These are phyloP conservation scores for Celoporthe dispersa DNA, from an alignment of 2,329 filamentous ascomycete genomes.

Conservation along the genomic window DNA sequence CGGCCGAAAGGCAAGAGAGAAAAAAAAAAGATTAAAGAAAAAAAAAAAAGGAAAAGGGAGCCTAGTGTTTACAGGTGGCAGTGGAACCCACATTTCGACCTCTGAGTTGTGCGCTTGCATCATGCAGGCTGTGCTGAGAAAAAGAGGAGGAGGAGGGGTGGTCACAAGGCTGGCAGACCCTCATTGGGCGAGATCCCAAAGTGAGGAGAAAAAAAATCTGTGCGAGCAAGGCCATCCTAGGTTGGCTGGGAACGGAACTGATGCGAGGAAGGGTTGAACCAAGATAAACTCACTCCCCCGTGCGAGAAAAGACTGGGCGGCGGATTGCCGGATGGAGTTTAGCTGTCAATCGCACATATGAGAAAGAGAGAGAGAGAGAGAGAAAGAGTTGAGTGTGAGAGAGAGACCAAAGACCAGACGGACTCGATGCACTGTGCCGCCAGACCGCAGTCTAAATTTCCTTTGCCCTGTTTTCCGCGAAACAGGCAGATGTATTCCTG, in stretches of 20 bases:
- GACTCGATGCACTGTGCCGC: slow-evolving; percentile 17
- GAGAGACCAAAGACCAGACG: not conserved
- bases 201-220: slow-evolving; percentile 17
- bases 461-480: not conserved
- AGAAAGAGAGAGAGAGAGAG: too few species aligned
- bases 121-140: slow-evolving; percentile 15
- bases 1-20: slow-evolving; percentile 9
- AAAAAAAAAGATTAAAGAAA: not conserved
- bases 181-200: slow-evolving; percentile 15
- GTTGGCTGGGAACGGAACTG: slow-evolving; percentile 20
- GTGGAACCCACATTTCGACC: slow-evolving; percentile 8
- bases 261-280: not conserved
- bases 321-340: slow-evolving; percentile 20
- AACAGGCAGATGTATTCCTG: not conserved
- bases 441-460: not conserved
- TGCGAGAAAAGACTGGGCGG: slow-evolving; percentile 17
- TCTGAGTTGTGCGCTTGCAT: slow-evolving; percentile 18
- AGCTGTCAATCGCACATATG: slow-evolving; percentile 1
- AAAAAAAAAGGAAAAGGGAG: not conserved
- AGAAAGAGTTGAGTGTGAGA: too few species aligned
- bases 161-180: not conserved
- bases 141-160: slow-evolving; percentile 12
- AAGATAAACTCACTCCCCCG: slow-evolving; percentile 21
- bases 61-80: slow-evolving; percentile 20
- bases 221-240: slow-evolving; percentile 26